phyloP scores from a whole-genome alignment of 192 early-diverging fungal genomes.

The Coemansia sp. region DNA sequence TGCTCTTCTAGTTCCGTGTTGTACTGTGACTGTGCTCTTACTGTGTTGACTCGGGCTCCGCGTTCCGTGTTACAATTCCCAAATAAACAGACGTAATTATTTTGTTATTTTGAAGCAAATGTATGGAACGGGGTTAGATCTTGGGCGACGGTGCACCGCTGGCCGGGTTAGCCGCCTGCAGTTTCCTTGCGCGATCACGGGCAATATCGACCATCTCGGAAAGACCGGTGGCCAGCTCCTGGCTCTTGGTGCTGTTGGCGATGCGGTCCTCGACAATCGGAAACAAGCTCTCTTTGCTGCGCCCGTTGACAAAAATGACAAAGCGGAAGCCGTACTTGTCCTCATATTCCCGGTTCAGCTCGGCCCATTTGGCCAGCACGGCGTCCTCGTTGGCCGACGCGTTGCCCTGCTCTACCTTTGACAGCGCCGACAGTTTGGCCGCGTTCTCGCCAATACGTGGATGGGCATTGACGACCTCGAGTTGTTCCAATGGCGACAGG shows the following conservation, averaged over 20 bases:
- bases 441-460: slow-evolving; percentile 80
- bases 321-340: slow-evolving; percentile 76
- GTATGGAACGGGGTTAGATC: slow-evolving; percentile 12
- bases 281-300: slow-evolving; percentile 69
- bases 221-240: slow-evolving; percentile 70
- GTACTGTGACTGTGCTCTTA: too few species aligned
- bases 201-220: slow-evolving; percentile 81
- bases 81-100: slow-evolving; percentile 6
- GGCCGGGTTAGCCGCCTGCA: slow-evolving; percentile 24
- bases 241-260: slow-evolving; percentile 55
- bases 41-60: too few species aligned
- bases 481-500: slow-evolving; percentile 62
- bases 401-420: slow-evolving; percentile 65
- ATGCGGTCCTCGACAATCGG: slow-evolving; percentile 72
- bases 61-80: too few species aligned
- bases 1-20: too few species aligned
- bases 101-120: background rate
- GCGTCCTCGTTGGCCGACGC: slow-evolving; percentile 55
- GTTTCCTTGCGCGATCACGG: slow-evolving; percentile 71
- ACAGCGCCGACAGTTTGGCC: slow-evolving; percentile 66
- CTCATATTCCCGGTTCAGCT: slow-evolving; percentile 67
- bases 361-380: slow-evolving; percentile 59
- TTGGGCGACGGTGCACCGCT: slow-evolving; percentile 14
- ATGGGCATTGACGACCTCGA: slow-evolving; percentile 85
- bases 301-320: slow-evolving; percentile 79